Evolutionary conservation across 1,139 yeast species (phyloP).

Genomic region (Diutina pseudorugosa): DNA sequence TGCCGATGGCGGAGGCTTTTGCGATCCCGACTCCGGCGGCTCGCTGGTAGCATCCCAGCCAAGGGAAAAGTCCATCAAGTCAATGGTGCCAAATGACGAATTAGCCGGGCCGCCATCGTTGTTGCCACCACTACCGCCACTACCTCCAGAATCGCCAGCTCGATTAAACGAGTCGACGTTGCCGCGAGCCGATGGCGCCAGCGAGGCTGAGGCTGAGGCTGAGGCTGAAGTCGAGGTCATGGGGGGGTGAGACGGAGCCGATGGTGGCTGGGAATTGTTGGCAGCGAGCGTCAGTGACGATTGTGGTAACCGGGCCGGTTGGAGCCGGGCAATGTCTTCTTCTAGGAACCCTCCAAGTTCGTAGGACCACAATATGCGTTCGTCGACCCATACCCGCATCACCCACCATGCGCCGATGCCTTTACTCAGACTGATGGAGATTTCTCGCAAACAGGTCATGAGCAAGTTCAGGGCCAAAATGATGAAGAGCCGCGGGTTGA

Average conservation of each 20-base stretch:
- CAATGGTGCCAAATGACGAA: background rate
- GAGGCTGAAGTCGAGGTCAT: background rate
- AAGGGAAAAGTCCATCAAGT: background rate
- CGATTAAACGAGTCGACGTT: background rate
- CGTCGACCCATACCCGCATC: conserved; percentile 67
- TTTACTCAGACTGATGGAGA: conserved; percentile 28
- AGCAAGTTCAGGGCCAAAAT: conserved; percentile 42
- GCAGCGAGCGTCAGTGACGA: background rate
- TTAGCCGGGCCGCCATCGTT: background rate
- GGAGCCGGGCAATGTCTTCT: conserved; percentile 12
- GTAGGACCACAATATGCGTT: conserved; percentile 44
- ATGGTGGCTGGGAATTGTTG: background rate
- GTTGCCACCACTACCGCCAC: background rate
- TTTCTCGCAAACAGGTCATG: conserved; percentile 55
- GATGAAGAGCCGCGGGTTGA: conserved; percentile 46
- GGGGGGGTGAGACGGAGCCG: background rate
- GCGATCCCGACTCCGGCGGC: background rate
- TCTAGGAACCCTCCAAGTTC: conserved; percentile 55
- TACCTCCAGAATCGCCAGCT: no score
- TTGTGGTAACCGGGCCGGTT: background rate
- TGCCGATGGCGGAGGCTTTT: background rate
- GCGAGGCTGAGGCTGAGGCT: background rate
- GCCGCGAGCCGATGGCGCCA: background rate
- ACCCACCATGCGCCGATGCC: conserved; percentile 76
- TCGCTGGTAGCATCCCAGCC: background rate